Evolutionary conservation across 306 rosid genomes (phyloP).

Genomic region (barrel medic (Medicago truncatula)): DNA sequence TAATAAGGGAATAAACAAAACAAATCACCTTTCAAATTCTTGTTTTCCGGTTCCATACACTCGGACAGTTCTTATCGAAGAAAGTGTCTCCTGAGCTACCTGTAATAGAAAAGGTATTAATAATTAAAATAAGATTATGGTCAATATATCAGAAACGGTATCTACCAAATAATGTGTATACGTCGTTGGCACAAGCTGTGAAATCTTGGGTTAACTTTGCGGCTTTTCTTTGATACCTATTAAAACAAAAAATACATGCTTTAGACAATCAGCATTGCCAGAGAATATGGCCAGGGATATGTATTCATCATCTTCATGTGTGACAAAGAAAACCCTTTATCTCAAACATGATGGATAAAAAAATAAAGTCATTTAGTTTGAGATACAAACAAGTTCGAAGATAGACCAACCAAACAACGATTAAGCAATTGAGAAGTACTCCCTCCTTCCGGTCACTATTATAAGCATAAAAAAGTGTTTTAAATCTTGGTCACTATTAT

Average conservation of each 20-base stretch:
- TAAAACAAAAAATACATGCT: conserved; percentile 27
- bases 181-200: conserved; percentile 74
- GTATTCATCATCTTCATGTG: conserved; percentile 1
- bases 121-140: conserved; percentile 30
- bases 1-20: conserved; percentile 24
- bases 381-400: background rate
- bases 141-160: conserved; percentile 33
- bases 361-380: conserved; percentile 1
- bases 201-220: conserved; percentile 72
- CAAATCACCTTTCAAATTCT: conserved; percentile 63
- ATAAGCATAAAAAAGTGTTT: too few relatives aligned
- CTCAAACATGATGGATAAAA: conserved; percentile 22
- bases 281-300: background rate
- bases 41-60: conserved; percentile 59
- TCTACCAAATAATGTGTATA: conserved; percentile 44
- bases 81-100: conserved; percentile 77
- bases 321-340: conserved; percentile 10
- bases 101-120: conserved; percentile 38
- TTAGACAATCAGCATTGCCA: conserved; percentile 40
- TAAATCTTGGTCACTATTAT: too few relatives aligned
- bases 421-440: too few relatives aligned
- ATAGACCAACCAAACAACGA: background rate
- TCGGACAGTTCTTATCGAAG: conserved; percentile 61
- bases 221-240: conserved; percentile 71
- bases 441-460: too few relatives aligned